Conservation (phyloP, 139 green algal species). For the Auxenochlorella pyrenoidosa region DNA sequence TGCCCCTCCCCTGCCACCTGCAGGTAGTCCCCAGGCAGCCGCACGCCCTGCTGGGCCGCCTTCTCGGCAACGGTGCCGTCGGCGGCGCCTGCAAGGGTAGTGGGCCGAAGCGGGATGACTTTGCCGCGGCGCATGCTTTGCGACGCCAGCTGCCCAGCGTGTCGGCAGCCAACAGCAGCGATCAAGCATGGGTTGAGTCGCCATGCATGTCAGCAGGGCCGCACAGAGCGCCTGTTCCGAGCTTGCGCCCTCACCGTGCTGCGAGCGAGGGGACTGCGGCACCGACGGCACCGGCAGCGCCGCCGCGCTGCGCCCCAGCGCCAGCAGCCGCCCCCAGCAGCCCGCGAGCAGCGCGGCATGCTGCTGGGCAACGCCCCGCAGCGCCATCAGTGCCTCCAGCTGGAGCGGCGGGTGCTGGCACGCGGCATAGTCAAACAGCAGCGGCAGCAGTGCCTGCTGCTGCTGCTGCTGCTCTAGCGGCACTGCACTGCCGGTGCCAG, state of each 20-base stretch:
- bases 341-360: slow-evolving; percentile 3
- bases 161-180: too few species aligned
- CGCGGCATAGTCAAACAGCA: slow-evolving; percentile 23
- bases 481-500: neutral
- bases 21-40: slow-evolving; percentile 30
- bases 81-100: neutral
- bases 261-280: neutral
- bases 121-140: too few species aligned
- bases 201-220: neutral
- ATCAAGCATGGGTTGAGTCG: neutral
- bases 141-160: too few species aligned
- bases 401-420: slow-evolving; percentile 7
- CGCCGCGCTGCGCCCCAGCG: neutral
- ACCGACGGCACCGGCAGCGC: neutral
- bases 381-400: slow-evolving; percentile 42
- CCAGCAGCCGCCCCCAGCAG: slow-evolving; percentile 20
- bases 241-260: neutral
- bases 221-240: too few species aligned
- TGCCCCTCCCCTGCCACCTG: neutral
- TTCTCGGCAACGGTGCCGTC: slow-evolving; percentile 34
- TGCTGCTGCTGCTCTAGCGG: too few species aligned
- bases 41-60: slow-evolving; percentile 28
- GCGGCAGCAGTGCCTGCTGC: slow-evolving; percentile 13
- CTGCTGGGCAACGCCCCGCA: slow-evolving; percentile 42
- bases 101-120: too few species aligned